Evolutionary conservation across 148 eudicot genomes (phyloP).

Genomic region (Chenopodium formosanum): DNA sequence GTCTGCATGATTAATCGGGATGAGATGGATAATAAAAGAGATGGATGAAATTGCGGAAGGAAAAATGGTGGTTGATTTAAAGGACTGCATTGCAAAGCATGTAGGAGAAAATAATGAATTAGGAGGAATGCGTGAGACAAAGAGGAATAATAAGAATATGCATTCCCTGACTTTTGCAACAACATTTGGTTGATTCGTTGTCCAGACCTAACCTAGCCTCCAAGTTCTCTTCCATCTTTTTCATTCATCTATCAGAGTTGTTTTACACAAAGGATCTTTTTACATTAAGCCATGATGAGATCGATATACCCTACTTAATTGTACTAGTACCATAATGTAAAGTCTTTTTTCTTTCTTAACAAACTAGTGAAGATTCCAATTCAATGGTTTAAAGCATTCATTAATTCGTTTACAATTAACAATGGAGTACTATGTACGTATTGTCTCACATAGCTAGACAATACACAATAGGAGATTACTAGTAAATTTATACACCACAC

Average conservation of each 20-base stretch:
- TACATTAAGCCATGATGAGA: background rate
- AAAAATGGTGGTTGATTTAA: conserved; percentile 5
- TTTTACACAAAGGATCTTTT: background rate
- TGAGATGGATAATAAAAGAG: background rate
- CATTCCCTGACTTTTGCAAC: conserved; percentile 1
- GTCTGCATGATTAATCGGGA: conserved; percentile 9
- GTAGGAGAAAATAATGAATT: background rate
- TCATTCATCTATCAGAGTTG: background rate
- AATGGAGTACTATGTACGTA: no score
- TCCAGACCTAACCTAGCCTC: conserved; percentile 1
- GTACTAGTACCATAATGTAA: no score
- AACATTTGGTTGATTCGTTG: conserved; percentile 15
- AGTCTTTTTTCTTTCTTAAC: no score
- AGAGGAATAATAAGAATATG: background rate
- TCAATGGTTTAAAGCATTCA: no score
- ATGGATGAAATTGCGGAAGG: background rate
- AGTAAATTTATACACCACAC: no score
- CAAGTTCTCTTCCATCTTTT: conserved; percentile 21
- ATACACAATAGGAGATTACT: no score
- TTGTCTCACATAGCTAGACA: no score
- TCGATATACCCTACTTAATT: background rate
- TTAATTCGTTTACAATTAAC: no score
- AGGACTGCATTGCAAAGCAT: background rate
- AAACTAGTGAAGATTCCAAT: no score
- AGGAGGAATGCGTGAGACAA: conserved; percentile 29